phyloP scores from a whole-genome alignment of 352 stramenopile genomes.

The Pythium brachiatum region DNA sequence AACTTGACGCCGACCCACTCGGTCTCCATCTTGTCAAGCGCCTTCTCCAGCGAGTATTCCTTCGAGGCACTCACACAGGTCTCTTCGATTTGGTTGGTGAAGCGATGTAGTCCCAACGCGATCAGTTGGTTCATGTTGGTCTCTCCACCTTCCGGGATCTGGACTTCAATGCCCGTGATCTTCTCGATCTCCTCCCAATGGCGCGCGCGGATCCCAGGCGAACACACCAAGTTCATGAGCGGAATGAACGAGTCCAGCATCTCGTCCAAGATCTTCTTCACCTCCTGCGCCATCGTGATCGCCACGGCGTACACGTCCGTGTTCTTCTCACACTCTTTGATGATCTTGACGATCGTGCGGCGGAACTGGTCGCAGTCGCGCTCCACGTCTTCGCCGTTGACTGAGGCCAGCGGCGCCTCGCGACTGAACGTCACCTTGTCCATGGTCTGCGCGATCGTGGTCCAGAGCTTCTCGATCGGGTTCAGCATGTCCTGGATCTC shows the following conservation, averaged over 20 bases:
- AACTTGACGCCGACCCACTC: slow-evolving; percentile 93
- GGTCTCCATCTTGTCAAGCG: slow-evolving; percentile 91
- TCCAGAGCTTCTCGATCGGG: slow-evolving; percentile 89
- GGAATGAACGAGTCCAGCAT: slow-evolving; percentile 89
- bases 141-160: slow-evolving; percentile 74
- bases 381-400: slow-evolving; percentile 86
- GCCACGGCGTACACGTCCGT: slow-evolving; percentile 78
- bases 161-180: slow-evolving; percentile 85
- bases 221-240: slow-evolving; percentile 91
- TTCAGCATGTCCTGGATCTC: slow-evolving; percentile 76
- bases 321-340: slow-evolving; percentile 90
- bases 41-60: slow-evolving; percentile 92
- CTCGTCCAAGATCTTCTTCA: slow-evolving; percentile 81
- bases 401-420: slow-evolving; percentile 53
- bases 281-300: slow-evolving; percentile 76
- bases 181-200: slow-evolving; percentile 93
- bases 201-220: slow-evolving; percentile 87
- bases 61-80: slow-evolving; percentile 93
- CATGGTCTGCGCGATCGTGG: slow-evolving; percentile 76
- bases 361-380: slow-evolving; percentile 87
- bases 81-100: slow-evolving; percentile 88
- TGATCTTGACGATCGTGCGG: slow-evolving; percentile 85
- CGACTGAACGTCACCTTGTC: slow-evolving; percentile 72
- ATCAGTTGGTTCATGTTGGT: slow-evolving; percentile 92
- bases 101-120: slow-evolving; percentile 81